These are phyloP conservation scores for Cryptococcus jaspeensis DNA, from an alignment of 1,284 basidiomycete species.

Conservation along the genomic window DNA sequence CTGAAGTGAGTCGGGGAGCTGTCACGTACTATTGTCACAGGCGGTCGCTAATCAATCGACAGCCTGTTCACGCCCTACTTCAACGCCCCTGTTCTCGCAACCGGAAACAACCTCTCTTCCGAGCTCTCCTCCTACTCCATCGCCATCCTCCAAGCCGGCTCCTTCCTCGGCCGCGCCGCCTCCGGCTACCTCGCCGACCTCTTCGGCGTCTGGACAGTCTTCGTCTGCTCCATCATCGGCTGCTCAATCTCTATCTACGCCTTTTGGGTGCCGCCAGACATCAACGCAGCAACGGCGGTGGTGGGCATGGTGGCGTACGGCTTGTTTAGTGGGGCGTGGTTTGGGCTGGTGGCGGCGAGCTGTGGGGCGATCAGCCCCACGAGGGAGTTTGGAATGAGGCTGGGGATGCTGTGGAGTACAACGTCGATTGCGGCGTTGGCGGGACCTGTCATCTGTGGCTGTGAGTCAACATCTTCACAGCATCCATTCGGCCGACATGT, in stretches of 20 bases:
- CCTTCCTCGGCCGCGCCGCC: slow-evolving; percentile 37
- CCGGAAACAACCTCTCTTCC: slow-evolving; percentile 23
- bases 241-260: slow-evolving; percentile 33
- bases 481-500: no score
- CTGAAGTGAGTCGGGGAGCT: slow-evolving; percentile 35
- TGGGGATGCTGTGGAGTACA: slow-evolving; percentile 44
- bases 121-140: slow-evolving; percentile 36
- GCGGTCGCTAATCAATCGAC: background rate
- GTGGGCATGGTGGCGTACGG: slow-evolving; percentile 43
- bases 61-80: slow-evolving; percentile 42
- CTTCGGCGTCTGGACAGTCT: slow-evolving; percentile 43
- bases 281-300: slow-evolving; percentile 33
- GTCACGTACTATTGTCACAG: background rate
- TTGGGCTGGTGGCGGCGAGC: slow-evolving; percentile 42
- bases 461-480: slow-evolving; percentile 36
- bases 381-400: slow-evolving; percentile 44
- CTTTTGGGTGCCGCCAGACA: slow-evolving; percentile 35
- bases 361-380: slow-evolving; percentile 42
- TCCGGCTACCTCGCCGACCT: slow-evolving; percentile 39
- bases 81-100: slow-evolving; percentile 30
- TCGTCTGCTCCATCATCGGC: slow-evolving; percentile 23
- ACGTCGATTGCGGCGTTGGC: slow-evolving; percentile 34
- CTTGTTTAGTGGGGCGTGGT: slow-evolving; percentile 38
- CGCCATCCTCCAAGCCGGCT: slow-evolving; percentile 40
- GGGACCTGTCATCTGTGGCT: slow-evolving; percentile 42